These are phyloP conservation scores for Aspergillus viridinutans DNA, from an alignment of 2,329 filamentous ascomycete species.

Conservation along the genomic window DNA sequence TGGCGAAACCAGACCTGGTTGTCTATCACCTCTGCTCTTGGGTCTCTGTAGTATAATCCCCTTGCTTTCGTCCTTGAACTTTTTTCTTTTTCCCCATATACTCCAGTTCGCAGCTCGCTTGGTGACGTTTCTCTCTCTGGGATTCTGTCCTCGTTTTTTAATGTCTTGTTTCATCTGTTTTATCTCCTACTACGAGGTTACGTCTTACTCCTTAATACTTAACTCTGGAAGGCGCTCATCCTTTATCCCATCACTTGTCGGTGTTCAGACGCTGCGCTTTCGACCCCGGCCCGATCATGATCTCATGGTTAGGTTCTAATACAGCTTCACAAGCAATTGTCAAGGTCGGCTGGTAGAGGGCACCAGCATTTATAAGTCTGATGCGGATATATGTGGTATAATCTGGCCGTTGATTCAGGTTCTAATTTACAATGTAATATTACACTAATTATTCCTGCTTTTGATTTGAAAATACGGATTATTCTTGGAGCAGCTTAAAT, in stretches of 20 bases:
- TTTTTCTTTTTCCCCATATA: background rate
- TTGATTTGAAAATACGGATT: too few relatives aligned
- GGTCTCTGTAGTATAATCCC: background rate
- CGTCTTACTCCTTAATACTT: background rate
- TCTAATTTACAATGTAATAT: background rate
- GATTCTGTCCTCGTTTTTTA: background rate
- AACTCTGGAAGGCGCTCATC: background rate
- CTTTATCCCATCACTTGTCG: background rate
- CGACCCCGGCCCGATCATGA: background rate
- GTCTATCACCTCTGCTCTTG: background rate
- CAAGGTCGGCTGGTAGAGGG: background rate
- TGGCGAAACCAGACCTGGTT: background rate
- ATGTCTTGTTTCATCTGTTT: background rate
- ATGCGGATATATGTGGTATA: background rate
- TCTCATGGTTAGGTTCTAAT: background rate
- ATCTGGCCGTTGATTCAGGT: background rate
- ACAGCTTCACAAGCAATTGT: background rate
- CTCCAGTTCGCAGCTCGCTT: background rate
- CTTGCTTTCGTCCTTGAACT: background rate
- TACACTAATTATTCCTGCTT: background rate
- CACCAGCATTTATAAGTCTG: background rate
- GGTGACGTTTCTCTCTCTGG: background rate
- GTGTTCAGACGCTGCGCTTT: background rate
- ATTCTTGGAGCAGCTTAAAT: too few relatives aligned
- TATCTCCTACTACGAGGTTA: background rate